phyloP scores from a whole-genome alignment of 1,284 basidiomycete genomes.

The Sporisorium graminicola region DNA sequence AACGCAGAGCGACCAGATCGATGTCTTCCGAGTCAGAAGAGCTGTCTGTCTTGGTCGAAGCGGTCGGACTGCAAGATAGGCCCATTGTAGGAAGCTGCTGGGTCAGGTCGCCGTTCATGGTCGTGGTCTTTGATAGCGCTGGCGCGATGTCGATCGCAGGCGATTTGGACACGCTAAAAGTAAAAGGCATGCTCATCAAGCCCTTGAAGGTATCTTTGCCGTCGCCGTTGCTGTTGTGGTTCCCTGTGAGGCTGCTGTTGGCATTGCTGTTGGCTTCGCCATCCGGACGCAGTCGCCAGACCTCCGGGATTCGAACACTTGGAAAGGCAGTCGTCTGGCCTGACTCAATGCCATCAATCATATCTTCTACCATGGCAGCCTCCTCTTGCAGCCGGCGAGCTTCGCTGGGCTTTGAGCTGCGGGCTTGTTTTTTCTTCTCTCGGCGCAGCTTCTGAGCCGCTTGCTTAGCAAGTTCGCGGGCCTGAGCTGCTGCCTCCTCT shows the following conservation, averaged over 20 bases:
- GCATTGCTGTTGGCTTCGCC: not conserved
- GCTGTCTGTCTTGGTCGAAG: conserved; percentile 19
- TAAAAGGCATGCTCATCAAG: conserved; percentile 14
- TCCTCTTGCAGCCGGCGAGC: conserved; percentile 32
- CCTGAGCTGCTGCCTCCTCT: conserved; percentile 21
- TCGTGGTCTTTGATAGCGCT: not conserved
- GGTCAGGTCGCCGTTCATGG: not conserved
- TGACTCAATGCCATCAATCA: conserved; percentile 29
- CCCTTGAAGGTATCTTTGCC: not conserved
- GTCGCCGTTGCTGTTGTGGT: not conserved
- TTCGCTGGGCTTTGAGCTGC: conserved; percentile 16
- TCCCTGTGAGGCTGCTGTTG: not conserved
- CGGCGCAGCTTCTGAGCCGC: conserved; percentile 15
- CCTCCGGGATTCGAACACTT: not conserved
- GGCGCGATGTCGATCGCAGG: not conserved
- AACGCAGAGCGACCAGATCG: conserved; percentile 31
- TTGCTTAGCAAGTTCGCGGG: conserved; percentile 20
- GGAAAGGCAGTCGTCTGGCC: not conserved
- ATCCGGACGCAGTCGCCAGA: conserved; percentile 18
- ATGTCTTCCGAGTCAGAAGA: conserved; percentile 35
- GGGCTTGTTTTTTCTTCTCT: conserved; percentile 26
- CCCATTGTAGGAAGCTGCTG: not conserved
- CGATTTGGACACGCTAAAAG: conserved; percentile 28
- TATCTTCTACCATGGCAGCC: conserved; percentile 31
- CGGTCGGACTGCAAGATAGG: conserved; percentile 11